These are phyloP conservation scores for Hypoxylon fuscum DNA, from an alignment of 495 filamentous ascomycete genomes.

Conservation along the genomic window DNA sequence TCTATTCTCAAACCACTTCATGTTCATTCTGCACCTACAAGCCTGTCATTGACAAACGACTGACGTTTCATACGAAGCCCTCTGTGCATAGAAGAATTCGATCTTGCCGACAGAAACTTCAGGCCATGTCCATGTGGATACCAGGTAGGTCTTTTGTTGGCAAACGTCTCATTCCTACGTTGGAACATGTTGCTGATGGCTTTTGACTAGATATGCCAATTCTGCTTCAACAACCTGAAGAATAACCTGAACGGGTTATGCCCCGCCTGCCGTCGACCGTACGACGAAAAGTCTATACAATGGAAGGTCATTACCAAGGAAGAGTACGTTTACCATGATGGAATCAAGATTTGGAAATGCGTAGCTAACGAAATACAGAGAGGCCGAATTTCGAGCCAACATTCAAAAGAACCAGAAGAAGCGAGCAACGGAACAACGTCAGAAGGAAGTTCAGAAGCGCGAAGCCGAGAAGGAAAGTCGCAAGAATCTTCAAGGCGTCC, in stretches of 20 bases:
- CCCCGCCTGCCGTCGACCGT: slow-evolving; percentile 92
- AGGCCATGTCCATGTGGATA: slow-evolving; percentile 98
- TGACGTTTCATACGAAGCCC: slow-evolving; percentile 65
- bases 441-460: slow-evolving; percentile 93
- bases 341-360: not conserved
- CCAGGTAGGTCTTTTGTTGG: slow-evolving; percentile 71
- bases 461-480: slow-evolving; percentile 94
- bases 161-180: not conserved
- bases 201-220: slow-evolving; percentile 86
- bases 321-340: slow-evolving; percentile 69
- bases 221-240: slow-evolving; percentile 99
- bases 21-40: not conserved
- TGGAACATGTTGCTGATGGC: slow-evolving; percentile 24
- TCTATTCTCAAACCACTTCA: slow-evolving; percentile 12
- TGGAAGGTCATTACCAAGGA: slow-evolving; percentile 93
- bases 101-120: slow-evolving; percentile 96
- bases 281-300: slow-evolving; percentile 95
- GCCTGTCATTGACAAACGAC: slow-evolving; percentile 5
- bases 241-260: slow-evolving; percentile 94
- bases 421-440: slow-evolving; percentile 81
- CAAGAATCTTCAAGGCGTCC: slow-evolving; percentile 92
- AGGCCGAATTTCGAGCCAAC: slow-evolving; percentile 79
- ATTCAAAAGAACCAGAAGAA: slow-evolving; percentile 90
- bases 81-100: slow-evolving; percentile 98
- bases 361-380: slow-evolving; percentile 49